phyloP scores from a whole-genome alignment of 2,329 filamentous ascomycete species.

The Nemania sp. region DNA sequence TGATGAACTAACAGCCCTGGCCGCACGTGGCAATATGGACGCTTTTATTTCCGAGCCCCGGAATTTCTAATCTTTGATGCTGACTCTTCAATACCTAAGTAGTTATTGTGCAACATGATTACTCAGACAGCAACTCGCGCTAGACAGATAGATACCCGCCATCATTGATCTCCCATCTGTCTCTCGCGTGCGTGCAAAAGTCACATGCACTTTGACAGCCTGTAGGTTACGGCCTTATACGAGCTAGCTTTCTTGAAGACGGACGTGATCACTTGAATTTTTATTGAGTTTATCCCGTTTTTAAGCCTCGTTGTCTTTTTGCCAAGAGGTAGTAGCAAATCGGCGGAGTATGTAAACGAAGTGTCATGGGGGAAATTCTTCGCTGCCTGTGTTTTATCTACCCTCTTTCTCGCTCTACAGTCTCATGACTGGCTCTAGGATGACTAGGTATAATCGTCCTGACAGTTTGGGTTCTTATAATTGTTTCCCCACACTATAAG shows the following conservation, averaged over 20 bases:
- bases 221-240: too few relatives aligned
- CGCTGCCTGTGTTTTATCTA: neutral
- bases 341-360: neutral
- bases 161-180: neutral
- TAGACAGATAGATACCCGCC: neutral
- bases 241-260: neutral
- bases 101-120: too few relatives aligned
- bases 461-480: neutral
- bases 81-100: too few relatives aligned
- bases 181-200: neutral
- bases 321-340: neutral
- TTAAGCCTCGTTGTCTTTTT: neutral
- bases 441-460: neutral
- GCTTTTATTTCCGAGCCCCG: too few relatives aligned
- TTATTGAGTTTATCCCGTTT: neutral
- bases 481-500: conserved; percentile 58
- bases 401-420: neutral
- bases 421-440: neutral
- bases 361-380: neutral
- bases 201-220: too few relatives aligned
- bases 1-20: too few relatives aligned
- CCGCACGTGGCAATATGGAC: too few relatives aligned
- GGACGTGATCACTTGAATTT: neutral
- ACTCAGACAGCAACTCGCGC: too few relatives aligned
- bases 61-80: too few relatives aligned